phyloP scores from a whole-genome alignment of 306 rosid species.

The Benincasa hispida region DNA sequence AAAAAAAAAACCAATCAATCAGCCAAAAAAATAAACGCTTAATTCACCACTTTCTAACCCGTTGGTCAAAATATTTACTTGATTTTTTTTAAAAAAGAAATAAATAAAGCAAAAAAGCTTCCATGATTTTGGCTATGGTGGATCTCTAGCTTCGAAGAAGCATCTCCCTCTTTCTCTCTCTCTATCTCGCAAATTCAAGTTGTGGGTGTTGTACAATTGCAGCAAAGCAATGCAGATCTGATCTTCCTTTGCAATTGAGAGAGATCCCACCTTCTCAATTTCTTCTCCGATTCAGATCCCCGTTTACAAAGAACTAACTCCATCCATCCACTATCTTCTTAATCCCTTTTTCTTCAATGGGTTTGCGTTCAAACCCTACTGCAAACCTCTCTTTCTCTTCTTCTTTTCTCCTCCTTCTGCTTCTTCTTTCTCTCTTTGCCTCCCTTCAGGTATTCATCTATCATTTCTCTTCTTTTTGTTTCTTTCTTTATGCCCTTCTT shows the following conservation, averaged over 20 bases:
- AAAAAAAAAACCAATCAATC: too few species aligned
- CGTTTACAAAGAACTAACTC: not conserved
- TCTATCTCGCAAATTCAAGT: not conserved
- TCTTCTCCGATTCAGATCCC: constrained; percentile 2
- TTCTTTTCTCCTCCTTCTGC: not conserved
- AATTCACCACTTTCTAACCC: not conserved
- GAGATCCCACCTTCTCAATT: not conserved
- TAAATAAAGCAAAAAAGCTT: not conserved
- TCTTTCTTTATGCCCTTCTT: not conserved
- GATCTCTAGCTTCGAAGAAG: constrained; percentile 3
- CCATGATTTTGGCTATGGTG: constrained; percentile 3
- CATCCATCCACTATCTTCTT: not conserved
- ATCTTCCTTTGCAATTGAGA: not conserved
- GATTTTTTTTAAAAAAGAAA: not conserved
- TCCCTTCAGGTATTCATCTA: constrained; percentile 20
- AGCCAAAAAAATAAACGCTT: not conserved
- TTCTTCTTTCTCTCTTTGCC: constrained; percentile 8
- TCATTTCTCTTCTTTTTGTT: not conserved
- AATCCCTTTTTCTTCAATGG: not conserved
- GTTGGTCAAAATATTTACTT: not conserved
- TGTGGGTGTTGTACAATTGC: not conserved
- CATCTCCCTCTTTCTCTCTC: not conserved
- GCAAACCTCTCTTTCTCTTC: not conserved
- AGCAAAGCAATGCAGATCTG: not conserved
- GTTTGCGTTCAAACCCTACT: constrained; percentile 8